Base-by-base conservation (phyloP, 352 stramenopile species). In the Globisporangium polare region DNA sequence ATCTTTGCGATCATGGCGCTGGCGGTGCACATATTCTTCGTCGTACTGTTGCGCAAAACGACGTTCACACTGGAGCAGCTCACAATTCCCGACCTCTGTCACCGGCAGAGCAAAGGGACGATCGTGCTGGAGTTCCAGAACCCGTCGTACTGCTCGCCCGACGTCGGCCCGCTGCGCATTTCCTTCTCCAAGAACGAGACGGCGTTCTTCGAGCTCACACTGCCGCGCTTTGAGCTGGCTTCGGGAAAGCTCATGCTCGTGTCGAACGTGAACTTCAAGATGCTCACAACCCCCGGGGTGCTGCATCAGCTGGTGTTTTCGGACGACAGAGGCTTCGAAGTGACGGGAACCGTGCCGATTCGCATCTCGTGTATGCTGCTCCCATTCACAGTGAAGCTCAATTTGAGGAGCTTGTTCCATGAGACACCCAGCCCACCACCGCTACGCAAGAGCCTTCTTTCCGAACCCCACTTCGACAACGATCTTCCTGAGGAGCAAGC, bases 21-120 rank as follows among this genome's bases (percentile, higher is more conserved):
- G 43, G 59, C 77, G 5, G 63, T 88, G 17, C 81, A 93, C 60
- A 51, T 91, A 2, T 47, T 83, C 58, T 92, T 90, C 42, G 78
- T 91, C 45, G 64, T 73, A 37, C 64, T 85, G 53, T 63, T 94
- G 53, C 69, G 75, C 31, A 86, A 89, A 61, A 88, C 83, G 26
- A 81, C 71, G 20, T 72, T 83, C 50, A 63, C 70, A 29, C 56
- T 94, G 24, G 65, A 80, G 24, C 72, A 78, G 46, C 66, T 92
- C 22, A 90, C 75, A 27, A 52, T 94, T 10, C 81, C 85, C 2
- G 85, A 94, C 24, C 54, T 94, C 50, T 94, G 85, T 54, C 82
- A 92, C 58, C 46, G 51, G 15, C 66, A 67, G 15, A 84, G 76
- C 20, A 54, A 72, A 5, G 85, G 83, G 22, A 71, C 82, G 31